Conservation (phyloP, 139 green algal species). For the Chlorella vulgaris region DNA sequence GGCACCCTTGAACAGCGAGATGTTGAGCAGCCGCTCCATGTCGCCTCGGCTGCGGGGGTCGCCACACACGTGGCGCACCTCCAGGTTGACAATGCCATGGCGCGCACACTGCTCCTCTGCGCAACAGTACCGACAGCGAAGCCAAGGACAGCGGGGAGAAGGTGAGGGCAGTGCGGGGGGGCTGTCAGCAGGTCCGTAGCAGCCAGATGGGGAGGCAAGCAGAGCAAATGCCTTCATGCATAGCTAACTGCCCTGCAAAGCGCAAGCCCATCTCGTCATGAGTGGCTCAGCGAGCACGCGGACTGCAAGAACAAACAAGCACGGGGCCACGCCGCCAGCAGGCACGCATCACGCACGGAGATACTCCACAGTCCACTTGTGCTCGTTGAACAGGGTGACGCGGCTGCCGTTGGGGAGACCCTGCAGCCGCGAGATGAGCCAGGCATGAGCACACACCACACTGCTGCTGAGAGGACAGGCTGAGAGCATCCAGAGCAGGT, state of each 20-base stretch:
- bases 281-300: too few relatives aligned
- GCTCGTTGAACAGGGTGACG: constrained; percentile 63
- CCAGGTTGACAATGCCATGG: background rate
- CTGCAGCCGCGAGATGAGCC: background rate
- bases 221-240: background rate
- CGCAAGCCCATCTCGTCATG: too few relatives aligned
- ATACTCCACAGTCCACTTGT: constrained; percentile 23
- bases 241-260: too few relatives aligned
- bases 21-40: constrained; percentile 30
- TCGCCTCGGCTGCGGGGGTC: constrained; percentile 39
- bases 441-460: too few relatives aligned
- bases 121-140: background rate
- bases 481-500: too few relatives aligned
- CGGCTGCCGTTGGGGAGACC: constrained; percentile 52
- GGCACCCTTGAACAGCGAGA: constrained; percentile 15
- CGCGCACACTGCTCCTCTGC: background rate
- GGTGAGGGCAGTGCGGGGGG: too few relatives aligned
- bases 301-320: too few relatives aligned
- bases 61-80: constrained; percentile 39
- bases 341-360: constrained; percentile 21
- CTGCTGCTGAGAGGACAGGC: too few relatives aligned
- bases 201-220: background rate
- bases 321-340: too few relatives aligned
- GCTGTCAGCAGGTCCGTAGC: background rate
- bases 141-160: background rate